Evolutionary conservation across 176 grass and related monocot species (phyloP), one percentile per base, ranked within the genome.

Genomic region (Coix lacrymajobi): DNA sequence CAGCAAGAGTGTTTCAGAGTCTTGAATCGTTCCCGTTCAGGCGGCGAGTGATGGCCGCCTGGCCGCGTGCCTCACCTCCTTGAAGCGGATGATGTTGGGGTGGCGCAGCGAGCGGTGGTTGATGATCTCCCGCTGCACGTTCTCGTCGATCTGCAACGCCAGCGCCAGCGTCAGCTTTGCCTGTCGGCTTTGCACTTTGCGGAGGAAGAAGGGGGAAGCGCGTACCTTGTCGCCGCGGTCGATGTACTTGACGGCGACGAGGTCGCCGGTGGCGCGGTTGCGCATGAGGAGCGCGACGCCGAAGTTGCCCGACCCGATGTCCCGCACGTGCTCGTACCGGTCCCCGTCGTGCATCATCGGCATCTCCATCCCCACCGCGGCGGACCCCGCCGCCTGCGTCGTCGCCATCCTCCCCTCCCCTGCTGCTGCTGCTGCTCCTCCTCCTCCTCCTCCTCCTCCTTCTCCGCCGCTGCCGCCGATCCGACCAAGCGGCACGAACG

Each of bases 81-180:
- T 98, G 84, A 98, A 98, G 64, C 91, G 87, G 72, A 98, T 88
- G 36, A 98, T 95, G 79, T 98, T 98, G 19, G 92, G 96, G 85
- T 98, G 96, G 85, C 75, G 94, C 44, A 98, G 81, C 29, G 91
- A 95, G 39, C 84, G 88, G 75, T 98, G 96, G 76, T 98, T 98
- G 84, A 95, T 98, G 79, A 98, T 98, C 86, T 98, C 96, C 68
- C 92, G 86, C 82, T 89, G 90, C 74, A 98, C 96, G 87, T 98
- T 92, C 85, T 95, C 96, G 89, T 98, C 96, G 40, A 98, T 98
- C 96, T 98, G 88, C 69, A 84, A 51, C 48, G 46, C 1, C 46
- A 49, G 16, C 4, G 45, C 45, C 12, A 13, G 3, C 45, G 5
- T 1, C 48, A 51, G 33, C 17, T 1, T 2, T 0, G 45, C 45